Conservation (phyloP, 371 early-diverging fungal genomes). For the Catenaria anguillulae region DNA sequence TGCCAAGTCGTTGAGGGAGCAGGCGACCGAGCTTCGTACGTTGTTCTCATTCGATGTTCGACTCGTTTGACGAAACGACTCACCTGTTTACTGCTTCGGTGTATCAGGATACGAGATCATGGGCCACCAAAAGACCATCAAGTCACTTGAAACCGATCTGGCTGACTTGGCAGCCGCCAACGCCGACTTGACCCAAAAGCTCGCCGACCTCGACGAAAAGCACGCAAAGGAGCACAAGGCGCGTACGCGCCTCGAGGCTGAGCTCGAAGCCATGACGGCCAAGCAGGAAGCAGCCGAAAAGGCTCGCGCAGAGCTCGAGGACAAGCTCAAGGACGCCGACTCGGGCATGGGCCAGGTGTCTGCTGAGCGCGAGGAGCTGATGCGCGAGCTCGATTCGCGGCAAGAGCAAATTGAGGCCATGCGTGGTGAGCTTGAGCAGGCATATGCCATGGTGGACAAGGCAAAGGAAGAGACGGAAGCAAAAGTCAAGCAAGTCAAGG, state of each 20-base stretch:
- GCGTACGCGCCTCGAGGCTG: background rate
- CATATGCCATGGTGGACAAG: background rate
- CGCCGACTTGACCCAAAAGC: background rate
- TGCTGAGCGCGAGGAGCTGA: background rate
- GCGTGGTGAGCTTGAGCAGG: background rate
- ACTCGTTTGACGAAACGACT: too few relatives aligned
- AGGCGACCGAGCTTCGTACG: conserved; percentile 4
- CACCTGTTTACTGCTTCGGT: too few relatives aligned
- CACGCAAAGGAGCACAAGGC: background rate
- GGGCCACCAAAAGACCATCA: conserved; percentile 6
- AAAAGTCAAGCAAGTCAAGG: background rate
- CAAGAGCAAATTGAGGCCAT: background rate
- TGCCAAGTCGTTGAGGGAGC: background rate
- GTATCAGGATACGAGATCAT: background rate
- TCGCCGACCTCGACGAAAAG: background rate
- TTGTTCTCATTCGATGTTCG: background rate
- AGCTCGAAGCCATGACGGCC: background rate
- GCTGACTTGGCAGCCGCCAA: background rate
- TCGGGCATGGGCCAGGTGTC: background rate
- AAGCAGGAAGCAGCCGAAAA: background rate
- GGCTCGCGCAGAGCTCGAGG: background rate
- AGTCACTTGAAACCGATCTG: background rate
- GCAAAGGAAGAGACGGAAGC: background rate
- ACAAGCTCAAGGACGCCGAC: background rate
- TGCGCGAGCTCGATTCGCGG: background rate